A percentile compares a stretch with the other conserved stretches of the same genome.
These are phyloP conservation scores for Malus asiatica DNA, from an alignment of 306 rosid species.

Conservation along the genomic window DNA sequence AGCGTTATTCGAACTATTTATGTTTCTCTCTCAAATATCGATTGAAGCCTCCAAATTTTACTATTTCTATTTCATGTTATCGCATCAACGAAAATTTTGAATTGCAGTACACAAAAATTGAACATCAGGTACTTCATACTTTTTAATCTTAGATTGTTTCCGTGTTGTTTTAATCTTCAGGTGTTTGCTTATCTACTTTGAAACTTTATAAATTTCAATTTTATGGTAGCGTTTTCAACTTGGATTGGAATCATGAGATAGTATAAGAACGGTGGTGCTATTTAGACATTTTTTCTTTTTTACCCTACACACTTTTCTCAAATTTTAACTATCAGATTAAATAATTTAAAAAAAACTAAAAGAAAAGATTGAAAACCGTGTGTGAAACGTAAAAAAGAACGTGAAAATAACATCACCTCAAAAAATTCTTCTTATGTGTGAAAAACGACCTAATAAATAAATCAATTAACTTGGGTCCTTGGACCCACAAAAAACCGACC, in stretches of 20 bases:
- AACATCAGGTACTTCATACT: background rate
- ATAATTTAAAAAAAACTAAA: no score
- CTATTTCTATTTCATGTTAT: background rate
- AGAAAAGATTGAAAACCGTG: rapidly evolving
- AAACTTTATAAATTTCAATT: no score
- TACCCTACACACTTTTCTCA: no score
- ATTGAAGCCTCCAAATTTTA: background rate
- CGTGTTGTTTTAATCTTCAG: background rate
- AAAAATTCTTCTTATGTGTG: no score
- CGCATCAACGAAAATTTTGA: background rate
- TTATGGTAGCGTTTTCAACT: background rate
- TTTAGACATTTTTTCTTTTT: no score
- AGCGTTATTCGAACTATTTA: background rate
- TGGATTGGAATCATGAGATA: no score
- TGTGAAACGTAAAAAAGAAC: no score
- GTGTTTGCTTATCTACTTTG: background rate
- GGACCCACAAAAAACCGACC: background rate
- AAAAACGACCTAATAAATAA: no score
- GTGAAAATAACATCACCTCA: no score
- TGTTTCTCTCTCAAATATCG: background rate
- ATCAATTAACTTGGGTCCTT: background rate
- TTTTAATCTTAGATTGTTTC: background rate
- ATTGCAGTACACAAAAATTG: background rate
- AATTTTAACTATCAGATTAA: no score
- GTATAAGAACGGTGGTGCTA: no score